These are phyloP conservation scores for Solanum acaule DNA, from an alignment of 257 asterid genomes.

Conservation along the genomic window DNA sequence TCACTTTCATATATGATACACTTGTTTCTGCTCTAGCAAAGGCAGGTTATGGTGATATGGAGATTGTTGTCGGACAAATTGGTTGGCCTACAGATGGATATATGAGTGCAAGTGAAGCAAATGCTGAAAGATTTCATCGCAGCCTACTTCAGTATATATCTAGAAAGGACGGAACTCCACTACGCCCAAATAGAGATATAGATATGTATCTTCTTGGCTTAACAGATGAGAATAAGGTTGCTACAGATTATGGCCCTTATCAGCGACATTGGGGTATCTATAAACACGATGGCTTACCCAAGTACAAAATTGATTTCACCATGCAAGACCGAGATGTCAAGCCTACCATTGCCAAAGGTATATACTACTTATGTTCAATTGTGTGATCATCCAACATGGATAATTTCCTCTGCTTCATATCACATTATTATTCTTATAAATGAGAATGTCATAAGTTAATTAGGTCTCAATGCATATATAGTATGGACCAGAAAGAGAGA, in stretches of 20 bases:
- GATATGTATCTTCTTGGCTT: constrained; percentile 4
- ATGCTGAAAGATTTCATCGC: constrained; percentile 24
- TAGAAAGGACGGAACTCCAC: constrained; percentile 31
- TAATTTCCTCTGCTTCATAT: background rate
- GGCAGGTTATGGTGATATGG: background rate
- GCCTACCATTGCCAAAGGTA: constrained; percentile 21
- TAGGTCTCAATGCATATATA: background rate
- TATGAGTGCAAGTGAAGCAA: background rate
- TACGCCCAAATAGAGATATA: constrained; percentile 22
- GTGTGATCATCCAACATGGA: background rate
- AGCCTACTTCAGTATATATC: constrained; percentile 8
- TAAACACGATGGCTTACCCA: constrained; percentile 32
- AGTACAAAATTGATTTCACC: constrained; percentile 32
- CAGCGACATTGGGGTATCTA: constrained; percentile 42
- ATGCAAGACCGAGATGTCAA: constrained; percentile 29
- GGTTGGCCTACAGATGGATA: constrained; percentile 55
- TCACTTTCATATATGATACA: constrained; percentile 23
- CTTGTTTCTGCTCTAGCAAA: constrained; percentile 25
- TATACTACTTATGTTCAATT: background rate
- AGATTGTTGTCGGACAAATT: constrained; percentile 3
- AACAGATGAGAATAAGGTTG: constrained; percentile 16
- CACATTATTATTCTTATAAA: no score
- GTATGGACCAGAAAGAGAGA: background rate
- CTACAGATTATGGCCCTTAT: background rate
- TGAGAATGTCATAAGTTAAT: no score